These are phyloP conservation scores for Lactifluus hygrophoroides DNA, from an alignment of 768 basidiomycete species.

Conservation along the genomic window DNA sequence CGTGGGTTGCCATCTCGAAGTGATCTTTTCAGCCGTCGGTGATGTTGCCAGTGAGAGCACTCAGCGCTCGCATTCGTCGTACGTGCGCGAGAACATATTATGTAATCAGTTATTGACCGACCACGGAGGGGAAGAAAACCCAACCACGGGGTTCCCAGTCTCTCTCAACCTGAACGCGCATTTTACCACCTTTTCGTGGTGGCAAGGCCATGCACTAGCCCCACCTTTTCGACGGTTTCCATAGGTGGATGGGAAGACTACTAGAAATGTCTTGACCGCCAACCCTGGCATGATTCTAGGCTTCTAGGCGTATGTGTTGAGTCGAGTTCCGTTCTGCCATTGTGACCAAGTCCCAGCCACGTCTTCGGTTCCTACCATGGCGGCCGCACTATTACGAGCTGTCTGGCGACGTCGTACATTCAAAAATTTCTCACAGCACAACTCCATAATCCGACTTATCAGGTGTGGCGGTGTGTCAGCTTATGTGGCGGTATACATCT, in stretches of 20 bases:
- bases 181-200: too few relatives aligned
- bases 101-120: too few relatives aligned
- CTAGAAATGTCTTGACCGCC: not conserved
- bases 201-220: too few relatives aligned
- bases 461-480: not conserved
- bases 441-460: not conserved
- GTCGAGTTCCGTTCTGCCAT: not conserved
- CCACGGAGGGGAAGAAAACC: too few relatives aligned
- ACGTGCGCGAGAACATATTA: too few relatives aligned
- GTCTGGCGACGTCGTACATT: not conserved
- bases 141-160: too few relatives aligned
- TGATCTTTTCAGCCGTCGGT: not conserved
- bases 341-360: too few relatives aligned
- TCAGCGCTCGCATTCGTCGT: too few relatives aligned
- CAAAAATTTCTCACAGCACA: not conserved
- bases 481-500: too few relatives aligned
- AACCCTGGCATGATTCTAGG: not conserved
- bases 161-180: too few relatives aligned
- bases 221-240: not conserved
- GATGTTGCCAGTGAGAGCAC: not conserved
- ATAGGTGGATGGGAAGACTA: not conserved
- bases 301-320: not conserved
- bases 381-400: not conserved
- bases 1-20: constrained; percentile 62
- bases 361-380: not conserved